These are phyloP conservation scores for Fusarium lyarnte DNA, from an alignment of 2,329 filamentous ascomycete genomes.

Conservation along the genomic window DNA sequence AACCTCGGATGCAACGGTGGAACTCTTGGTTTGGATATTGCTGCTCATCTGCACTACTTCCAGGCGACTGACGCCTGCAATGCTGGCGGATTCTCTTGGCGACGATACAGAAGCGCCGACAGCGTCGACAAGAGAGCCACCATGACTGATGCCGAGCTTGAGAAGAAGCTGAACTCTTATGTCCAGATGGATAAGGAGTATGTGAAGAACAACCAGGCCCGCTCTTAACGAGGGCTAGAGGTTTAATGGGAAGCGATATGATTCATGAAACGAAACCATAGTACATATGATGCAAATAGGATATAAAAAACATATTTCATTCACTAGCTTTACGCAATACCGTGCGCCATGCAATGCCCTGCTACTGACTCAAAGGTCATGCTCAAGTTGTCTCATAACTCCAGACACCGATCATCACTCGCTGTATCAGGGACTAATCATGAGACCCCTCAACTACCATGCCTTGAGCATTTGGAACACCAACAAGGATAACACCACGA, in stretches of 20 bases:
- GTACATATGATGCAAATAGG: slow-evolving; percentile 2
- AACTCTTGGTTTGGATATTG: slow-evolving; percentile 54
- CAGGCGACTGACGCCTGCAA: slow-evolving; percentile 54
- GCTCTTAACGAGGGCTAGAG: not conserved
- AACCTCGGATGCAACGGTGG: slow-evolving; percentile 63
- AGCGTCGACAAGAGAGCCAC: slow-evolving; percentile 18
- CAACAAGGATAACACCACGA: slow-evolving; percentile 64
- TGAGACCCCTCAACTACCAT: slow-evolving; percentile 65
- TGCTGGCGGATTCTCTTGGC: slow-evolving; percentile 39
- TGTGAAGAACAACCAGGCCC: slow-evolving; percentile 31
- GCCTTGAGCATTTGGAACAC: slow-evolving; percentile 66
- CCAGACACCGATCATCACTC: slow-evolving; percentile 6
- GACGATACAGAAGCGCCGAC: slow-evolving; percentile 28
- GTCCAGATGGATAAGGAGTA: slow-evolving; percentile 49
- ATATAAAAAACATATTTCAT: not conserved
- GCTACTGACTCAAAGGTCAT: not conserved
- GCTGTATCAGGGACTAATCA: slow-evolving; percentile 13
- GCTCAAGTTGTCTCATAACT: not conserved
- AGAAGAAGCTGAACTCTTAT: slow-evolving; percentile 50
- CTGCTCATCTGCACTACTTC: slow-evolving; percentile 62
- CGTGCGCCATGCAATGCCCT: slow-evolving; percentile 8
- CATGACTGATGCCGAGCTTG: slow-evolving; percentile 50
- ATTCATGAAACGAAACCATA: not conserved
- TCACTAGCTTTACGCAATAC: not conserved
- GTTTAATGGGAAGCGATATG: slow-evolving; percentile 1